Conservation (phyloP, 2,329 filamentous ascomycete species). For the Hypoxylon sp. region DNA sequence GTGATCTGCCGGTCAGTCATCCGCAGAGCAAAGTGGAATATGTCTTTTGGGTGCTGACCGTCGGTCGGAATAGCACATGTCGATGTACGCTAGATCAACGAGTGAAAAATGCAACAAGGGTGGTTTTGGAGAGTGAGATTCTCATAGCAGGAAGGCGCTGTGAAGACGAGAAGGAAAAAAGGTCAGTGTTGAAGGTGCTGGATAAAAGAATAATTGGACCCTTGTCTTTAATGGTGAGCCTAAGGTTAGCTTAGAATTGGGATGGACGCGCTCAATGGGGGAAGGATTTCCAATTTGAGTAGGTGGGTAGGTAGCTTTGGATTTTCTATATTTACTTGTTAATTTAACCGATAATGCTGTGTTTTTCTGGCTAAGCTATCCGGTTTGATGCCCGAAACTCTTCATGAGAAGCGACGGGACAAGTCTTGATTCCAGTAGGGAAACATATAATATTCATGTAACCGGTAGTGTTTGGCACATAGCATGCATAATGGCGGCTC, state of each 20-base stretch:
- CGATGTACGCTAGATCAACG: slow-evolving; percentile 22
- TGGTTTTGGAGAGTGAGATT: neutral
- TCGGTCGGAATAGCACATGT: slow-evolving; percentile 39
- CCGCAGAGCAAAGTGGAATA: slow-evolving; percentile 40
- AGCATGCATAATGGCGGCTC: no score
- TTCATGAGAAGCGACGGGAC: no score
- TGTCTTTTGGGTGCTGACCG: slow-evolving; percentile 33
- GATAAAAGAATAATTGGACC: slow-evolving; percentile 14
- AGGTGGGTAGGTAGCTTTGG: no score
- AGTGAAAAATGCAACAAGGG: neutral
- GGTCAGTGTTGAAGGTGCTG: neutral
- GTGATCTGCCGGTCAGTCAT: slow-evolving; percentile 45
- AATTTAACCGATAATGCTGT: no score
- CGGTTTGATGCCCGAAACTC: no score
- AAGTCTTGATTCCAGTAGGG: no score
- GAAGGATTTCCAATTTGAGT: slow-evolving; percentile 4
- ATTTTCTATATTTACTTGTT: neutral
- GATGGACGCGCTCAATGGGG: no score
- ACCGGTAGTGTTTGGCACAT: no score
- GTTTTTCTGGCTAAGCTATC: no score
- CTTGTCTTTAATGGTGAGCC: slow-evolving; percentile 6
- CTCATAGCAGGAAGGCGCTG: neutral
- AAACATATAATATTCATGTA: no score
- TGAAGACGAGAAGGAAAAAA: slow-evolving; percentile 5
- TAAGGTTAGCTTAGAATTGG: no score